A percentile compares a stretch with the other conserved stretches of the same genome.
These are phyloP conservation scores for Neonectria sp. DNA, from an alignment of 2,329 filamentous ascomycete genomes.

Conservation along the genomic window DNA sequence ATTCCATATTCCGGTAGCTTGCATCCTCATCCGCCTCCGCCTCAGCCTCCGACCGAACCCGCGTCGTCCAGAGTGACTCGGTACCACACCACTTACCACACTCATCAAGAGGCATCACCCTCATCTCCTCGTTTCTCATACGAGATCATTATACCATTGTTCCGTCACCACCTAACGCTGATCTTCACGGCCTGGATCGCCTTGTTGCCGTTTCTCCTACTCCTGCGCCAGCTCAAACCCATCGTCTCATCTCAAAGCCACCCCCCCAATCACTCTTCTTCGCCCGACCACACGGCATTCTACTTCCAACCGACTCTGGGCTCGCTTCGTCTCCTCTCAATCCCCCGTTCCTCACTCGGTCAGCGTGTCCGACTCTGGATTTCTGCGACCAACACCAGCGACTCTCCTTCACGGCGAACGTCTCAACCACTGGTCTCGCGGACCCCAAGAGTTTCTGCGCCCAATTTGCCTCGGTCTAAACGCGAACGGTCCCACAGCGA, in stretches of 20 bases:
- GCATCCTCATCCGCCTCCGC: conserved; percentile 1
- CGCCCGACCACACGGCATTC: not conserved
- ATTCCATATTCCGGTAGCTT: not conserved
- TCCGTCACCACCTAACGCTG: not conserved
- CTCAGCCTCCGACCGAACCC: conserved; percentile 14
- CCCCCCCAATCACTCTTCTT: not conserved
- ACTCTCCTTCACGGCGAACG: not conserved
- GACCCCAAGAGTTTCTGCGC: not conserved
- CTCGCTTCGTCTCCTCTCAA: not conserved
- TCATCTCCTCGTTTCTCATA: not conserved
- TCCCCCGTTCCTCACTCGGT: not conserved
- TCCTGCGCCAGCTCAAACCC: not conserved
- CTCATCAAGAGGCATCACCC: conserved; percentile 3
- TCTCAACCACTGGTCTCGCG: not conserved
- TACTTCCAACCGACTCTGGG: not conserved
- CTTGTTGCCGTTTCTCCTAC: not conserved
- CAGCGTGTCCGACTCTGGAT: not conserved
- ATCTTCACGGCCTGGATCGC: not conserved
- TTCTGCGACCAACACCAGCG: not conserved
- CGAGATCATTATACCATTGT: conserved; percentile 17
- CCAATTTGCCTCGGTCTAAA: not conserved
- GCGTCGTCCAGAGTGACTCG: conserved; percentile 11
- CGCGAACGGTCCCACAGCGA: not conserved
- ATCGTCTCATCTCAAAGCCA: not conserved
- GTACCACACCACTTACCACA: conserved; percentile 20